These are phyloP conservation scores for Fusarium abutilonis DNA, from an alignment of 2,329 filamentous ascomycete genomes.

Conservation along the genomic window DNA sequence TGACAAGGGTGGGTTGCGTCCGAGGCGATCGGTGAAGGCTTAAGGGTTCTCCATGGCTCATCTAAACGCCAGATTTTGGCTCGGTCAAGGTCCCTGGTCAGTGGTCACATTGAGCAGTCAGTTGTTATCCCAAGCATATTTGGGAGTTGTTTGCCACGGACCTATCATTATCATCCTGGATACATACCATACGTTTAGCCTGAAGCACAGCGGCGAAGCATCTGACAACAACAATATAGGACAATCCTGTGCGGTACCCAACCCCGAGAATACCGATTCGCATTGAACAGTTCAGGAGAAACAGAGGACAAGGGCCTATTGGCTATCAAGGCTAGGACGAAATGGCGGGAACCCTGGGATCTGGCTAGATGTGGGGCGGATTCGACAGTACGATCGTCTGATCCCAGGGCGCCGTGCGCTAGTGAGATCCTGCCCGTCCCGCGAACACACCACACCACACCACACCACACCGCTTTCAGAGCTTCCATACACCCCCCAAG, in stretches of 20 bases:
- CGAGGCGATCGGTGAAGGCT: slow-evolving; percentile 42
- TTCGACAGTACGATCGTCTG: slow-evolving; percentile 46
- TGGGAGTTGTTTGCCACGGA: too few relatives aligned
- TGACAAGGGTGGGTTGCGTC: slow-evolving; percentile 37
- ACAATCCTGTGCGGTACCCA: not conserved
- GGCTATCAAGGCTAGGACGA: slow-evolving; percentile 30
- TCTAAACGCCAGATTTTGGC: slow-evolving; percentile 28
- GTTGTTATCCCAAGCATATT: slow-evolving; percentile 5
- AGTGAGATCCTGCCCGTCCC: slow-evolving; percentile 47
- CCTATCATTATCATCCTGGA: too few relatives aligned
- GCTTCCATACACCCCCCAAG: slow-evolving; percentile 27
- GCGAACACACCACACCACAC: slow-evolving; percentile 45
- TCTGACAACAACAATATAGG: not conserved
- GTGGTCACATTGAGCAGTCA: slow-evolving; percentile 32
- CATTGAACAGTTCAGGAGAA: slow-evolving; percentile 32
- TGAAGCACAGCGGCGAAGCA: slow-evolving; percentile 28
- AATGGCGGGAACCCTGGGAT: slow-evolving; percentile 46
- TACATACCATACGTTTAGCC: slow-evolving; percentile 24
- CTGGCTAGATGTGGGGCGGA: slow-evolving; percentile 43
- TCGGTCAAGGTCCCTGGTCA: slow-evolving; percentile 33
- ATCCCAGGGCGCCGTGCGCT: slow-evolving; percentile 43
- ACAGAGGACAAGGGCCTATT: slow-evolving; percentile 30
- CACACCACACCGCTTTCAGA: slow-evolving; percentile 41
- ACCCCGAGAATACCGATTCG: not conserved
- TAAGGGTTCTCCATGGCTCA: slow-evolving; percentile 30